Evolutionary conservation across 2,329 filamentous ascomycete species (phyloP), one percentile per base, ranked within the genome.

Genomic region (Cryphonectria parasitica): DNA sequence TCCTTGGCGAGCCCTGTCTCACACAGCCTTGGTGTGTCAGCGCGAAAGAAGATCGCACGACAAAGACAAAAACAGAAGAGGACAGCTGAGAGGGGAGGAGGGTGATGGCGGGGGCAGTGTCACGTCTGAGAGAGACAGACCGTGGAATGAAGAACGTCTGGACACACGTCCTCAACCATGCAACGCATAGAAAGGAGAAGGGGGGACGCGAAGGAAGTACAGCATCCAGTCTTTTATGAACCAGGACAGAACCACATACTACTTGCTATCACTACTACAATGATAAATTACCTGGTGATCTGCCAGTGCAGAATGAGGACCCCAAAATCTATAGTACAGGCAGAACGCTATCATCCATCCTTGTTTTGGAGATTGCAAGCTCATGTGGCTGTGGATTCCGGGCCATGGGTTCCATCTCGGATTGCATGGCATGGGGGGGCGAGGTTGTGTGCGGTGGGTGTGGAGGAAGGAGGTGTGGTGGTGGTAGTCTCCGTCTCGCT

Each of bases 171-270:
- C 43, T 49, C 43, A 49, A 49, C 43, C 43, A 17, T 17, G 45
- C 22, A 19, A 39, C 31, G 28, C 13, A 2, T n/a, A 36, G 28
- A 28, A 11, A 19, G 6, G 17, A 15, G 17, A 15, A 7, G 10
- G 31, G 8, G 25, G 45, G 31, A 22, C 45, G 15, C 28, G 22
- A 34, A 36, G 52, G 13, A 31, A 22, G 49, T n/a, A 39, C 25
- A 39, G 11, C 58, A 39, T 11, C 31, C 58, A 41, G 52, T 8
- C 22, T 66, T 66, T 66, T 66, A 66, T 66, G 52, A 28, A 64
- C 39, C n/a, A 43, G 34, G 6, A 43, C 10, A 41, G 19, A 49
- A 49, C 45, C 45, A 49, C 45, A 39, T 6, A 34, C 34, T 6
- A 34, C 34, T 22, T 49, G 10, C 22, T n/a, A 49, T 1, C 3